phyloP scores from a whole-genome alignment of 306 rosid species.

The Purshia tridentata region DNA sequence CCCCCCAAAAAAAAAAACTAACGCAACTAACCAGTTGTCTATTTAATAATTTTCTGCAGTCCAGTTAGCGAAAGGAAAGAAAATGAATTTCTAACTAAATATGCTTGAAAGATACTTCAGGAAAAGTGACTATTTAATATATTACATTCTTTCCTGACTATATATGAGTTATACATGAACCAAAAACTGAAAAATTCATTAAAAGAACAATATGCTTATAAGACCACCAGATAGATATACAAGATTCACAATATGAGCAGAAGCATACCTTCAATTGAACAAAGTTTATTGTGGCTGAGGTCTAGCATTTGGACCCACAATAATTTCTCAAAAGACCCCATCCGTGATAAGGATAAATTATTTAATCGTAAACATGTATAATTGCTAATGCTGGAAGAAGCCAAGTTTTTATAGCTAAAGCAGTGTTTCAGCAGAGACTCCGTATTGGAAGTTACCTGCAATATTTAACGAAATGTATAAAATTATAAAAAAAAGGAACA shows the following conservation, averaged over 20 bases:
- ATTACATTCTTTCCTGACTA: neutral
- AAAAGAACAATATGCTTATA: neutral
- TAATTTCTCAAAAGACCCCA: slow-evolving; percentile 60
- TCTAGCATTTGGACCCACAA: slow-evolving; percentile 89
- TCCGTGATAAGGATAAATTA: slow-evolving; percentile 67
- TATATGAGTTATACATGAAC: neutral
- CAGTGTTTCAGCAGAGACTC: slow-evolving; percentile 61
- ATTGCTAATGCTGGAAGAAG: slow-evolving; percentile 31
- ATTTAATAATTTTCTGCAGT: neutral
- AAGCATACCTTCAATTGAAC: slow-evolving; percentile 69
- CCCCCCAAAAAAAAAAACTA: too few species aligned
- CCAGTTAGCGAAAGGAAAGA: neutral
- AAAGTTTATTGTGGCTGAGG: slow-evolving; percentile 82
- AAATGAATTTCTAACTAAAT: neutral
- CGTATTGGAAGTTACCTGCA: slow-evolving; percentile 61
- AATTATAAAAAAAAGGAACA: neutral
- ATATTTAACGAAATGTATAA: slow-evolving; percentile 25
- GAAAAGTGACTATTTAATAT: neutral
- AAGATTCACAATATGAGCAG: slow-evolving; percentile 9
- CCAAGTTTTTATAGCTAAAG: slow-evolving; percentile 39
- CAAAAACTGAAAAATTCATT: neutral
- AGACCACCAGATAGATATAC: neutral
- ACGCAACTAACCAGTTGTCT: too few species aligned
- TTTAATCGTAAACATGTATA: slow-evolving; percentile 57
- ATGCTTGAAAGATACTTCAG: neutral